These are phyloP conservation scores for Fraxinus pennsylvanica DNA, from an alignment of 257 asterid genomes.

Conservation along the genomic window DNA sequence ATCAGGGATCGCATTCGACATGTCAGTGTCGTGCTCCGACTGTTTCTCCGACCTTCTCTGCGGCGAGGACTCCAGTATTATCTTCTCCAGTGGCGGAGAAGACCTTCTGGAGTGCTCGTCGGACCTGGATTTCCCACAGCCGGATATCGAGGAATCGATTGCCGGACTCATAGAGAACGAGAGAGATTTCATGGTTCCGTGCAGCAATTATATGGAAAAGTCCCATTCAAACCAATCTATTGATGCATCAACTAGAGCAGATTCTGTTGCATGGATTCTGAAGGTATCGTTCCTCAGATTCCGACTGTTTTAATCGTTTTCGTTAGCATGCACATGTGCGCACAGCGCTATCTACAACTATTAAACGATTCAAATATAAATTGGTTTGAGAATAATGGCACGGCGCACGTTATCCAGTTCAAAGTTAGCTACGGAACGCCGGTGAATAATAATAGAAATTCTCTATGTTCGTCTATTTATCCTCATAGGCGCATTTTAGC, in stretches of 20 bases:
- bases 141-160: constrained; percentile 68
- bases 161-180: constrained; percentile 78
- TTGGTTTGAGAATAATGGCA: background rate
- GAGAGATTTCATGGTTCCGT: constrained; percentile 46
- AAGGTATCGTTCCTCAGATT: constrained; percentile 57
- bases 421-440: constrained; percentile 7
- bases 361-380: background rate
- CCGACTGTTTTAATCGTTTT: constrained; percentile 8
- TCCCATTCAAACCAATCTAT: constrained; percentile 45
- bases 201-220: constrained; percentile 38
- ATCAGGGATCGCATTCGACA: constrained; percentile 35
- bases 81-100: constrained; percentile 53
- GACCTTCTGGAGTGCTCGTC: constrained; percentile 75
- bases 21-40: constrained; percentile 82
- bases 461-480: background rate
- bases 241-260: constrained; percentile 60
- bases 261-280: constrained; percentile 83
- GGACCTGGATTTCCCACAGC: constrained; percentile 52
- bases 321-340: constrained; percentile 31
- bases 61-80: constrained; percentile 74
- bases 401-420: constrained; percentile 16
- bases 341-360: background rate
- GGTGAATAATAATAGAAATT: constrained; percentile 2
- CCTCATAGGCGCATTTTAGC: constrained; percentile 28
- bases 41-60: constrained; percentile 94